These are phyloP conservation scores for Alnus glutinosa DNA, from an alignment of 306 rosid genomes.

Conservation along the genomic window DNA sequence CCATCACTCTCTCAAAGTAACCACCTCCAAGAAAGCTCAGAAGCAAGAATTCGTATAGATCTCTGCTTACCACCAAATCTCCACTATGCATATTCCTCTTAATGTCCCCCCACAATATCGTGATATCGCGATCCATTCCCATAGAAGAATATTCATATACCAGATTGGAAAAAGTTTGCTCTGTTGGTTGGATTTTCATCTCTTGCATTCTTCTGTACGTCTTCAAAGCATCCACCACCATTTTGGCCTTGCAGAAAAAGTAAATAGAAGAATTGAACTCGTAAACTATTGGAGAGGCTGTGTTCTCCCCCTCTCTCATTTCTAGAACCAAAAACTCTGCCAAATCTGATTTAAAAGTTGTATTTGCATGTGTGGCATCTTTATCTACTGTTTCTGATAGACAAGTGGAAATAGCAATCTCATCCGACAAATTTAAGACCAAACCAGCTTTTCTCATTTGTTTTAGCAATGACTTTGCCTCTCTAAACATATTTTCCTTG, in stretches of 20 bases:
- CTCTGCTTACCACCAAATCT: slow-evolving; percentile 45
- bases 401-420: slow-evolving; percentile 12
- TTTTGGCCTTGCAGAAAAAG: slow-evolving; percentile 84
- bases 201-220: slow-evolving; percentile 74
- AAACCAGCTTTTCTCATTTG: slow-evolving; percentile 37
- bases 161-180: slow-evolving; percentile 56
- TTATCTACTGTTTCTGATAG: slow-evolving; percentile 2
- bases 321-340: slow-evolving; percentile 50
- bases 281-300: slow-evolving; percentile 36
- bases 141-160: slow-evolving; percentile 58
- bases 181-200: slow-evolving; percentile 54
- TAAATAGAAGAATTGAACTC: slow-evolving; percentile 70
- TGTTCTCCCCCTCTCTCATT: slow-evolving; percentile 33
- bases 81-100: slow-evolving; percentile 61
- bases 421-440: slow-evolving; percentile 15
- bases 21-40: slow-evolving; percentile 75
- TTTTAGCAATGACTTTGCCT: slow-evolving; percentile 66
- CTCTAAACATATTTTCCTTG: slow-evolving; percentile 55
- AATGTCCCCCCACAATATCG: slow-evolving; percentile 84
- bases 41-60: slow-evolving; percentile 67
- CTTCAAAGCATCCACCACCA: slow-evolving; percentile 68
- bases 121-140: slow-evolving; percentile 68
- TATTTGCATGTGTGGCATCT: background rate
- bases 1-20: slow-evolving; percentile 94
- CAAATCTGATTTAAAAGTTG: slow-evolving; percentile 38